Base-by-base conservation (phyloP, 1,139 yeast genomes). In the Blastobotrys aristatus region DNA sequence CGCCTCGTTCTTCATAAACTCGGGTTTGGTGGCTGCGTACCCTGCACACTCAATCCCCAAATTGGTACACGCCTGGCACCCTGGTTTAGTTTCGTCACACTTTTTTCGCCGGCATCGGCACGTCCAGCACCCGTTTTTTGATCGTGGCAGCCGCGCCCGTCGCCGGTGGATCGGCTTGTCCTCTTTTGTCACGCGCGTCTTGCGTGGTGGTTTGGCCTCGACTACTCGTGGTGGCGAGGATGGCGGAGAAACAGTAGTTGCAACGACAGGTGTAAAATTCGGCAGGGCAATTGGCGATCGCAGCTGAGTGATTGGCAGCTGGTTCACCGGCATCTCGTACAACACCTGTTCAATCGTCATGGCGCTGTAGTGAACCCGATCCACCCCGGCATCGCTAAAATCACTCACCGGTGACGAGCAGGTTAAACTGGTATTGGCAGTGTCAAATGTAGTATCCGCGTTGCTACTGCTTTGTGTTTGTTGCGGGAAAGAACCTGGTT, bases 11-110 rank as follows among this genome's bases (percentile, higher is more conserved):
- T 21, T 60, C 78, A 84, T 79, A 60, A 80, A 83, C 13, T 55
- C 64, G 0, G 92, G 92, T 52, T 78, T 70, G 11, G 58, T 65
- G 0, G 47, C 50, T 1, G 43, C 24, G 35, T 58, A 62, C 8
- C 65, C 66, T 44, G 71, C 73, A 17, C 79, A 74, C 1, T 41
- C 38, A n/a, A 74, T 56, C 2, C 68, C 62, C 13, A 74, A 64
- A 8, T 46, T 33, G n/a, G 18, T 38, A 38, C 60, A 57, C 26
- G 54, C 53, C 20, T 43, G 32, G 36, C 60, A 57, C 3, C 67
- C 59, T 0, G 95, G 95, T 56, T 77, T 79, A 1, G 68, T 70
- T 62, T 87, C 95, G 60, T 86, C 95, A 70, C 96, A 87, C 62
- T 86, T 87, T 48, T 86, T 90, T 48, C 95, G 71, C 61, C 95